Evolutionary conservation across 2,329 filamentous ascomycete genomes (phyloP), one percentile per base, ranked within the genome.

Genomic region (Aspergillus japonicus): DNA sequence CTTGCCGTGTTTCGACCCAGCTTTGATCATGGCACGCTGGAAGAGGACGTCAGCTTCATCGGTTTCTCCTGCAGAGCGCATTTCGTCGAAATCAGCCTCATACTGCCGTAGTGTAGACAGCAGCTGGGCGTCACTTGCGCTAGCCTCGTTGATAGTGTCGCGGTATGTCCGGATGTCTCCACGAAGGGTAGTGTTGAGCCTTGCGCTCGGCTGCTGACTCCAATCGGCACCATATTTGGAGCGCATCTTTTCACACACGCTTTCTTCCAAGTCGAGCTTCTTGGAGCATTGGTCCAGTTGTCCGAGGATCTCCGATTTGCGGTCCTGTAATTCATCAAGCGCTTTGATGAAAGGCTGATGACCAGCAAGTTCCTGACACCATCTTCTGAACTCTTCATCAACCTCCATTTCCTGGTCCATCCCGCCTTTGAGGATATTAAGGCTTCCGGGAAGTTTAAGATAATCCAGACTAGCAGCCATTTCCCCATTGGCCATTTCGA

Each of bases 181-280:
- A 57, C 93, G 86, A 53, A 99, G 79, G 0, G 94, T 98, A 4
- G 90, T 88, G 1, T 94, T 99, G 47, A 99, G 83, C 58, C 91
- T 85, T 33, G 91, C 91, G 73, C 94, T 98, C 11, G 95, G 95
- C 71, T 99, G 95, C 70, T 99, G 95, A 19, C 92, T 96, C 95
- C 95, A 99, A 57, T 98, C 94, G 29, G 83, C 85, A 57, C 94
- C 93, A 73, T 98, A 98, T 74, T 99, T 99, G 12, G 92, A 96
- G 50, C 95, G 87, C 95, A 99, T 99, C 81, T 98, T 99, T 75
- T 99, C 95, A 74, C 95, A 99, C 0, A 98, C 91, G 58, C 91
- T 96, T 78, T 98, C 96, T 75, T 99, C 95, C 87, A 95, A 92
- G 67, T 99, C 95, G 47, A 99, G 79, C 69, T 96, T 90, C 73